These are phyloP conservation scores for Forsythia viridissima DNA, from an alignment of 257 asterid species.

Conservation along the genomic window DNA sequence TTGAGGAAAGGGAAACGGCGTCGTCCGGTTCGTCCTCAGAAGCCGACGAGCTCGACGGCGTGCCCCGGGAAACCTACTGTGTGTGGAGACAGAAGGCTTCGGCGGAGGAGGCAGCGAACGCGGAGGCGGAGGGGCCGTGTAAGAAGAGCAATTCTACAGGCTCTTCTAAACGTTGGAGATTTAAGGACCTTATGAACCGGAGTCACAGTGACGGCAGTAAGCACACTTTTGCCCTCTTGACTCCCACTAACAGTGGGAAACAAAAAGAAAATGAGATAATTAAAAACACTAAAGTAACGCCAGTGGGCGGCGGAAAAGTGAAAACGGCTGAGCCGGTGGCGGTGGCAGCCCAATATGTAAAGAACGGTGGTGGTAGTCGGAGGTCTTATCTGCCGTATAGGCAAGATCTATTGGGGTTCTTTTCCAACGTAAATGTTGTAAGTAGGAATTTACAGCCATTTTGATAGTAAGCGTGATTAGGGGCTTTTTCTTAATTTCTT, in stretches of 20 bases:
- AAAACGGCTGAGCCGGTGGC: constrained; percentile 21
- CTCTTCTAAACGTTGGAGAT: constrained; percentile 41
- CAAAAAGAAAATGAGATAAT: constrained; percentile 31
- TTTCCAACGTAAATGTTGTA: constrained; percentile 34
- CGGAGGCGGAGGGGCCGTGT: constrained; percentile 13
- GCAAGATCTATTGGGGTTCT: constrained; percentile 46
- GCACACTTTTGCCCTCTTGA: constrained; percentile 33
- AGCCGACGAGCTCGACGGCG: constrained; percentile 41
- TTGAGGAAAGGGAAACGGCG: constrained; percentile 29
- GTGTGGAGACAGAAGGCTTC: constrained; percentile 36
- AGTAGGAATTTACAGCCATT: constrained; percentile 38
- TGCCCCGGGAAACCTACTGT: constrained; percentile 38
- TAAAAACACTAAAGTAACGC: constrained; percentile 11
- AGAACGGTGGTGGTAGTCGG: constrained; percentile 38
- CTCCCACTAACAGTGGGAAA: constrained; percentile 1
- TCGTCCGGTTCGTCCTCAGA: constrained; percentile 42
- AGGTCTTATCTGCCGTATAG: constrained; percentile 50
- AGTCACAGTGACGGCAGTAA: constrained; percentile 37
- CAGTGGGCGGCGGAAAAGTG: constrained; percentile 17
- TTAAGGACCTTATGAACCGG: constrained; percentile 29
- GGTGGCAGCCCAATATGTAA: constrained; percentile 13
- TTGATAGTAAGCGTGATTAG: constrained; percentile 16
- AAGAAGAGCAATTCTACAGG: constrained; percentile 38
- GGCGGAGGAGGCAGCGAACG: constrained; percentile 6
- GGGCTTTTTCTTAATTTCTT: not conserved